Percentiles rank a stretch among this genome's conserved stretches.
phyloP scores from a whole-genome alignment of 768 basidiomycete genomes.

The Mycena haematopus region DNA sequence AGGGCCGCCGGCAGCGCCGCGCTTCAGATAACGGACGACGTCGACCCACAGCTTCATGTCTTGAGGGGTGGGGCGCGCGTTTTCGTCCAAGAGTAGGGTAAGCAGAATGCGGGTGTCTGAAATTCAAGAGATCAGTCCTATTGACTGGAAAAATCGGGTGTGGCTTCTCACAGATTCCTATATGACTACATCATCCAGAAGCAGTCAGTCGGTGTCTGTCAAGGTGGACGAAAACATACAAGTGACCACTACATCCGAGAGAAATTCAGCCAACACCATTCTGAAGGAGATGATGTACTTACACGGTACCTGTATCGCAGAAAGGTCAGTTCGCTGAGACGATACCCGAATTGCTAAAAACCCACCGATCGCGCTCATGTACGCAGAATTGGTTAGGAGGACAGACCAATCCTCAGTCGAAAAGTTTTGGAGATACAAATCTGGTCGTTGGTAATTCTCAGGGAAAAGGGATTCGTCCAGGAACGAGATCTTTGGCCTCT shows the following conservation, averaged over 20 bases:
- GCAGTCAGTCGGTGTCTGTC: conserved; percentile 12
- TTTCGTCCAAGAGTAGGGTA: conserved; percentile 53
- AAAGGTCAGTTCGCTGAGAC: not conserved
- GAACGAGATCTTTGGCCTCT: conserved; percentile 53
- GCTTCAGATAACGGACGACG: conserved; percentile 56
- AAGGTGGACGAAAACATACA: conserved; percentile 38
- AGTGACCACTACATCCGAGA: conserved; percentile 42
- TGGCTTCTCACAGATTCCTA: conserved; percentile 52
- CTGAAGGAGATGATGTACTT: conserved; percentile 26
- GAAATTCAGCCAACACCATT: conserved; percentile 2
- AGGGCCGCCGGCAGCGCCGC: conserved; percentile 52
- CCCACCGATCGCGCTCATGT: conserved; percentile 52
- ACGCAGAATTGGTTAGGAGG: conserved; percentile 57
- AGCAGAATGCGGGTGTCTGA: conserved; percentile 56
- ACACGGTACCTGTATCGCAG: conserved; percentile 39
- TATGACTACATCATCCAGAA: conserved; percentile 42
- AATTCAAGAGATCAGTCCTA: not conserved
- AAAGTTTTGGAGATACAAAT: conserved; percentile 63
- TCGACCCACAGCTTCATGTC: conserved; percentile 68
- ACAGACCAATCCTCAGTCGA: conserved; percentile 59
- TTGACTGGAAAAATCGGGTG: not conserved
- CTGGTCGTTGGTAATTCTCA: conserved; percentile 54
- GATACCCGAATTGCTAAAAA: not conserved
- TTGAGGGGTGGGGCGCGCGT: conserved; percentile 49
- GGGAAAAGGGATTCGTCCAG: conserved; percentile 56